These are phyloP conservation scores for Lactarius psammicola DNA, from an alignment of 768 basidiomycete species.

Conservation along the genomic window DNA sequence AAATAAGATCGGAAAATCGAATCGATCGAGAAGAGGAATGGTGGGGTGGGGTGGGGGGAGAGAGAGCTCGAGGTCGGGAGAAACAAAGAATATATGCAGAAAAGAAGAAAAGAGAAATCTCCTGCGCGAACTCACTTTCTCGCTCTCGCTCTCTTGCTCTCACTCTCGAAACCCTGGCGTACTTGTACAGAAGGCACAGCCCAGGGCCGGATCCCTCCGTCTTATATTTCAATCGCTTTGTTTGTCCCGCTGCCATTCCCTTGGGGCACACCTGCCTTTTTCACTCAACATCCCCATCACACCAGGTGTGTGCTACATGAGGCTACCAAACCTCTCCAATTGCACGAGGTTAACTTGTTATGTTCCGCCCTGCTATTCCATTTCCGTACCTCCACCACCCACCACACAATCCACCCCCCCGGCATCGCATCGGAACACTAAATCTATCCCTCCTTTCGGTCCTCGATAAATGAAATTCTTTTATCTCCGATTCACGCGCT, in stretches of 20 bases:
- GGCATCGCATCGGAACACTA: constrained; percentile 7
- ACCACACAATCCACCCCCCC: not conserved
- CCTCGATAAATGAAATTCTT: constrained; percentile 15
- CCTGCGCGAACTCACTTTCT: not conserved
- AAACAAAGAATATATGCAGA: not conserved
- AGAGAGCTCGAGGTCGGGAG: not conserved
- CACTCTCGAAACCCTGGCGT: not conserved
- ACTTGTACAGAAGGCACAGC: constrained; percentile 16
- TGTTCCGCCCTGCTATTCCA: constrained; percentile 20
- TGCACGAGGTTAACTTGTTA: constrained; percentile 15
- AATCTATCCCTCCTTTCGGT: constrained; percentile 21
- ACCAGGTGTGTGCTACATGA: constrained; percentile 2
- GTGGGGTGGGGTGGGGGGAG: too few species aligned
- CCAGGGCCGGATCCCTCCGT: constrained; percentile 16
- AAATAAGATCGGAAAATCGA: not conserved
- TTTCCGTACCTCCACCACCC: constrained; percentile 1
- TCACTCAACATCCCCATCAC: not conserved
- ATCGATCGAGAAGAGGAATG: not conserved
- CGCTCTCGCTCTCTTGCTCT: constrained; percentile 1
- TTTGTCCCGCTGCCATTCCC: not conserved
- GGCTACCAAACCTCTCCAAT: constrained; percentile 22
- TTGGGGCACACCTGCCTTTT: not conserved
- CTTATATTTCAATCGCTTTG: constrained; percentile 6
- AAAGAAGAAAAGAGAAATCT: not conserved
- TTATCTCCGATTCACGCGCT: constrained; percentile 22